Evolutionary conservation across 371 early-diverging fungal genomes (phyloP), one percentile per base, ranked within the genome.

Genomic region (Mortierella sp.): DNA sequence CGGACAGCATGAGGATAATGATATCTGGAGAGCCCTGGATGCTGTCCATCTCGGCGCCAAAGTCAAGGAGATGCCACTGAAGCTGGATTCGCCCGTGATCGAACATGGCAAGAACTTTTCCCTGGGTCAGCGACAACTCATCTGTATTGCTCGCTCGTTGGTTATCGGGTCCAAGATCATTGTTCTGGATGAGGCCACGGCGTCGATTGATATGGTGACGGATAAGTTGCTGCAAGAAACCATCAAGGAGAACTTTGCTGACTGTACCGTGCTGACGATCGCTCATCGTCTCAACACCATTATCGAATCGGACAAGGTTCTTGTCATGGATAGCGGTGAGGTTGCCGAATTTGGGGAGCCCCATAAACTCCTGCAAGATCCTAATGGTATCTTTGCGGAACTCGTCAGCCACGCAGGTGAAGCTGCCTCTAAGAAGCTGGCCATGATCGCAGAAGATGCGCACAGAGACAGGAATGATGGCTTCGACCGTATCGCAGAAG

Each of bases 191-290:
- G 66, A 71, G 51, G 81, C 81, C 3, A 80, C 82, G 6, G 78
- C 78, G 24, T 79, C 84, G 30, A 81, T 93, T 24, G 95, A 94
- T 64, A 79, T 78, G 50, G 81, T 81, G n/a, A 87, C 93, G 3
- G 91, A 92, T 64, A 68, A 66, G 32, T 72, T 84, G 51, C 89
- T 97, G 50, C 94, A 93, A 59, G 70, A 86, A 19, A 92, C 93
- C 0, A 92, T 96, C 56, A 89, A 92, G 49, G 68, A 79, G 27
- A 90, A 92, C 70, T 93, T 95, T 76, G 81, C 82, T 21, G 88
- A 92, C 24, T 87, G 91, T 81, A 95, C 96, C 0, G 79, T 95
- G 2, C 71, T 97, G 17, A 89, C 91, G 17, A 95, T 97, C 76
- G 94, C 93, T 9, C 91, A 93, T 82, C 83, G 91, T 21, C 83